A percentile compares a stretch with the other conserved stretches of the same genome.
phyloP scores from a whole-genome alignment of 2,329 filamentous ascomycete species.

The Verticillium nonalfalfae region DNA sequence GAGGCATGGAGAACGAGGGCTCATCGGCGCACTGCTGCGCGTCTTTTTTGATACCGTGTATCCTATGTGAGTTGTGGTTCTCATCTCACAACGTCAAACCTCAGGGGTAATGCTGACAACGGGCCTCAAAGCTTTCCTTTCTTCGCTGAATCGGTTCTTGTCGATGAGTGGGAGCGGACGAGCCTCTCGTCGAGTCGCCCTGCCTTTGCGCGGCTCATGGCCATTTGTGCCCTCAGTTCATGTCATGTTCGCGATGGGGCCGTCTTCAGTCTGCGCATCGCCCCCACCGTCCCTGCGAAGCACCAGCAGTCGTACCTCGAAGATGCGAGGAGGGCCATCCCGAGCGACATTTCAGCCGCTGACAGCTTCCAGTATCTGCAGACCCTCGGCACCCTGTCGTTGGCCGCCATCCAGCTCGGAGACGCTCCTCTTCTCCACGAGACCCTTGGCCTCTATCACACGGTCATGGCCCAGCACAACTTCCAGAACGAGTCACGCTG shows the following conservation, averaged over 20 bases:
- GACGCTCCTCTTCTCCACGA: conserved; percentile 41
- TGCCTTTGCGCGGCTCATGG: conserved; percentile 44
- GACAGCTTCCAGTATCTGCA: conserved; percentile 11
- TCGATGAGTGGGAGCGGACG: conserved; percentile 33
- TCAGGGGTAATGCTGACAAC: background rate
- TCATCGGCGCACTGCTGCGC: conserved; percentile 7
- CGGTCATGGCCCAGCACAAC: conserved; percentile 37
- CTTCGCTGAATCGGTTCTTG: conserved; percentile 38
- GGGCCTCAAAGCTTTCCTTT: conserved; percentile 29
- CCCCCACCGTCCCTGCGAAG: background rate
- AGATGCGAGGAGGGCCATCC: conserved; percentile 8
- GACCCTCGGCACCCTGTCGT: conserved; percentile 38
- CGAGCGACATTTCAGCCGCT: conserved; percentile 2
- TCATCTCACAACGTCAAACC: background rate
- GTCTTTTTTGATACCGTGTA: conserved; percentile 13
- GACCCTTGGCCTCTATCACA: conserved; percentile 43
- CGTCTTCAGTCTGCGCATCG: conserved; percentile 31
- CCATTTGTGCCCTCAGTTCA: conserved; percentile 41
- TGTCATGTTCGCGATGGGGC: conserved; percentile 43
- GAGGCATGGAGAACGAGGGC: conserved; percentile 7
- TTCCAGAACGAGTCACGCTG: conserved; percentile 49
- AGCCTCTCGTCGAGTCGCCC: conserved; percentile 16
- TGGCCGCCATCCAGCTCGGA: conserved; percentile 45
- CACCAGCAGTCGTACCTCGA: conserved; percentile 10
- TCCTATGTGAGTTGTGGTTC: conserved; percentile 6